A percentile compares a stretch with the other conserved stretches of the same genome.
These are phyloP conservation scores for Alternaria sp. DNA, from an alignment of 2,329 filamentous ascomycete genomes.

Conservation along the genomic window DNA sequence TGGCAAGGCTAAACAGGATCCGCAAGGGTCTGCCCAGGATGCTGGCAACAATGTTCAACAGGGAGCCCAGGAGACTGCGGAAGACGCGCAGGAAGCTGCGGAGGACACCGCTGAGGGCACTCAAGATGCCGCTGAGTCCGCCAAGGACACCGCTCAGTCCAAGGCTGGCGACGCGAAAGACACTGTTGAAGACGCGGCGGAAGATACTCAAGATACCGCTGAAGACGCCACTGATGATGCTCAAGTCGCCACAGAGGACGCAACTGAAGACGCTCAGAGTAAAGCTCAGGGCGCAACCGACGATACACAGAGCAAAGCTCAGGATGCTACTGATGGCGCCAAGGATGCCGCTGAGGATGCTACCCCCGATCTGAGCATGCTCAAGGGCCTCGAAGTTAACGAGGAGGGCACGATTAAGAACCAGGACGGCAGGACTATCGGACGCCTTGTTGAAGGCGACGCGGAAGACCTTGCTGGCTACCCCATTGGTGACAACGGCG, in stretches of 20 bases:
- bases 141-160: slow-evolving; percentile 40
- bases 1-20: slow-evolving; percentile 54
- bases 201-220: slow-evolving; percentile 49
- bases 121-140: slow-evolving; percentile 41
- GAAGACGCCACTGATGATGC: slow-evolving; percentile 46
- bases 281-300: slow-evolving; percentile 42
- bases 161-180: slow-evolving; percentile 36
- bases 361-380: slow-evolving; percentile 56
- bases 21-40: slow-evolving; percentile 50
- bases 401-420: slow-evolving; percentile 64
- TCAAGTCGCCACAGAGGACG: slow-evolving; percentile 40
- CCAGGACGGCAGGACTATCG: slow-evolving; percentile 59
- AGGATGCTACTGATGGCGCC: slow-evolving; percentile 40
- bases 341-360: slow-evolving; percentile 45
- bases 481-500: slow-evolving; percentile 62
- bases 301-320: slow-evolving; percentile 40
- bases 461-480: slow-evolving; percentile 63
- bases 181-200: slow-evolving; percentile 52
- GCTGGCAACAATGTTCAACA: slow-evolving; percentile 49
- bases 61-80: slow-evolving; percentile 43
- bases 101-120: slow-evolving; percentile 47
- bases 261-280: slow-evolving; percentile 43
- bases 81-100: slow-evolving; percentile 45
- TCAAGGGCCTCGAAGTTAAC: slow-evolving; percentile 62
- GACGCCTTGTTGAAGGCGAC: slow-evolving; percentile 61